Percentiles rank a stretch among this genome's conserved stretches.
Conservation (phyloP, 768 basidiomycete genomes). For the Antrodiella citrinella region DNA sequence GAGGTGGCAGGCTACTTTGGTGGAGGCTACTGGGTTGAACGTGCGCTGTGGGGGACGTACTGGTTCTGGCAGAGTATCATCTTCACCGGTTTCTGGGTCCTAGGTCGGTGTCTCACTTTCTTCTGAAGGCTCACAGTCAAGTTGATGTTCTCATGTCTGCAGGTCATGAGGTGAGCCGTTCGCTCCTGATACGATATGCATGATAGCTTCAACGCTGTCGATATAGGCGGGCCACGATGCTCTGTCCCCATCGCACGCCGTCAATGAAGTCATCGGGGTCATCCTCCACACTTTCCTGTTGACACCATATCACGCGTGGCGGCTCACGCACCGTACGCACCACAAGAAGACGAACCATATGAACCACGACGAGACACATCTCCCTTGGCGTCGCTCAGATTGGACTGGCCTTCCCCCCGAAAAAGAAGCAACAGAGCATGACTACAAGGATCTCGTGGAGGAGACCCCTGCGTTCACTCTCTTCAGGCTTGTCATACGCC, state of each 20-base stretch:
- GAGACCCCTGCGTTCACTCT: conserved; percentile 29
- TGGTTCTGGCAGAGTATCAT: too few species aligned
- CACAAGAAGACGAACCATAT: conserved; percentile 19
- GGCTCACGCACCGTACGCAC: conserved; percentile 18
- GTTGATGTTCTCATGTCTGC: too few species aligned
- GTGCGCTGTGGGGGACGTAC: too few species aligned
- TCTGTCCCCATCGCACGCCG: conserved; percentile 29
- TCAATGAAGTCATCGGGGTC: conserved; percentile 35
- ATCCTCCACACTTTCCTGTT: conserved; percentile 31
- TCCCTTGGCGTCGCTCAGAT: conserved; percentile 14
- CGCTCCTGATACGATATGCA: too few species aligned
- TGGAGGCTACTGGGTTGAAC: too few species aligned
- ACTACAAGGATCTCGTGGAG: conserved; percentile 20
- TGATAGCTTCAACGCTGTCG: too few species aligned
- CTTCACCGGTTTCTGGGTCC: too few species aligned
- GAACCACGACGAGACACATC: conserved; percentile 18
- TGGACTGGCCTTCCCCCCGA: conserved; percentile 12
- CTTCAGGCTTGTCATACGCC: conserved; percentile 38
- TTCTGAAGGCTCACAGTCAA: too few species aligned
- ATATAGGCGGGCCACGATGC: conserved; percentile 45
- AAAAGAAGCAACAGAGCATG: conserved; percentile 13
- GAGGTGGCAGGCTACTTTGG: too few species aligned
- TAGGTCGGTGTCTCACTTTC: too few species aligned
- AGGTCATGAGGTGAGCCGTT: too few species aligned
- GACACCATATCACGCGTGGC: conserved; percentile 19